Conservation (phyloP, 2,329 filamentous ascomycete genomes). For the Colletotrichum liaoningense region DNA sequence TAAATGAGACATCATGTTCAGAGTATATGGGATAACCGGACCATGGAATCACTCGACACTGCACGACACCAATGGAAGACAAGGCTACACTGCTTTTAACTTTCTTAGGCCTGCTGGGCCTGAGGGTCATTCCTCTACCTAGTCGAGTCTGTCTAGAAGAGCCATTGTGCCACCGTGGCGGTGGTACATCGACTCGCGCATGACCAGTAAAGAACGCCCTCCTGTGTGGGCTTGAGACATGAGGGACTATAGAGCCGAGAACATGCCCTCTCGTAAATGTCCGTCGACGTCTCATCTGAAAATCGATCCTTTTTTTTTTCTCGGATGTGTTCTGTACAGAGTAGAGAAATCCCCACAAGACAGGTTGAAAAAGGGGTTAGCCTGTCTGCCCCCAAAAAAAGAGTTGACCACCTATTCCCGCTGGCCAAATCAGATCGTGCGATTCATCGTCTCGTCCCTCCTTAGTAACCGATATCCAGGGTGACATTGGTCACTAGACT, state of each 20-base stretch:
- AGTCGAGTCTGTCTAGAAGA: constrained; percentile 14
- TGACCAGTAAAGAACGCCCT: constrained; percentile 16
- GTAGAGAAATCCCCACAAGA: constrained; percentile 18
- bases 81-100: neutral
- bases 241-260: constrained; percentile 2
- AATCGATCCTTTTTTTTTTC: constrained; percentile 20
- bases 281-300: constrained; percentile 27
- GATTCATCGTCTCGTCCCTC: constrained; percentile 30
- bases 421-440: constrained; percentile 32
- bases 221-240: constrained; percentile 6
- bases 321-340: constrained; percentile 29
- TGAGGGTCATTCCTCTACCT: constrained; percentile 27
- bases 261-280: constrained; percentile 7
- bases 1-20: neutral
- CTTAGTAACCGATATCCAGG: constrained; percentile 8
- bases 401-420: constrained; percentile 30
- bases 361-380: constrained; percentile 32
- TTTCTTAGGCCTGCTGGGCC: constrained; percentile 24
- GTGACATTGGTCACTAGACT: constrained; percentile 6
- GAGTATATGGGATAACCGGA: neutral
- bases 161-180: neutral
- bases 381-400: constrained; percentile 28
- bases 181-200: neutral
- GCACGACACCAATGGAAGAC: neutral
- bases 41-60: neutral